phyloP scores from a whole-genome alignment of 2,329 filamentous ascomycete species.

The Alternaria sp. region DNA sequence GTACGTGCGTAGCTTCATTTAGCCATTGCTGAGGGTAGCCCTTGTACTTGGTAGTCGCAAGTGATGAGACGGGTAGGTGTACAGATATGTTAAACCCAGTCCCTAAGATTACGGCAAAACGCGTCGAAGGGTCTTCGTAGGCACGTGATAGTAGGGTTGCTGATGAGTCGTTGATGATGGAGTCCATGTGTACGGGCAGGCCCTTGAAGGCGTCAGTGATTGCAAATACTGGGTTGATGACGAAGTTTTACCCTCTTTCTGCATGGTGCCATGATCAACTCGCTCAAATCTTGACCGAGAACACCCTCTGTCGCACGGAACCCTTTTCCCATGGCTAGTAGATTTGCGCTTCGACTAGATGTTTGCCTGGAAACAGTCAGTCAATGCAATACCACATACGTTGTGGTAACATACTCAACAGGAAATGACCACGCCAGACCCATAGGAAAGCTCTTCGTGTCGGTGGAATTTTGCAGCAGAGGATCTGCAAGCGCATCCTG shows the following conservation, averaged over 20 bases:
- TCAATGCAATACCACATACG: neutral
- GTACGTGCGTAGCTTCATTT: slow-evolving; percentile 63
- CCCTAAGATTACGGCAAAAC: slow-evolving; percentile 68
- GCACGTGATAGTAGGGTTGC: slow-evolving; percentile 67
- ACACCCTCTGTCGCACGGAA: slow-evolving; percentile 66
- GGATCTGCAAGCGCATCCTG: slow-evolving; percentile 57
- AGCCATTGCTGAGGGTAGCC: slow-evolving; percentile 62
- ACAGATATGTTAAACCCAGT: slow-evolving; percentile 71
- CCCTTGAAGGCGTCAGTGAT: slow-evolving; percentile 40
- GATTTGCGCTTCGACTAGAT: slow-evolving; percentile 61
- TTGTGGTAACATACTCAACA: slow-evolving; percentile 55
- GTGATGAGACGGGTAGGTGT: slow-evolving; percentile 62
- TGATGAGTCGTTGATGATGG: slow-evolving; percentile 69
- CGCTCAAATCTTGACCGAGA: slow-evolving; percentile 64
- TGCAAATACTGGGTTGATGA: neutral
- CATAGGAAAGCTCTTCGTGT: slow-evolving; percentile 57
- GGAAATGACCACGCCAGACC: slow-evolving; percentile 72
- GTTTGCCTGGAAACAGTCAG: slow-evolving; percentile 56
- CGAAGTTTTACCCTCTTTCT: slow-evolving; percentile 50
- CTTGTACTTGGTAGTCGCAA: slow-evolving; percentile 64
- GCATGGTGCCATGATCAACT: slow-evolving; percentile 66
- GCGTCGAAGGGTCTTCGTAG: slow-evolving; percentile 65
- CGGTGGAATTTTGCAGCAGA: slow-evolving; percentile 47
- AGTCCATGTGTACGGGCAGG: slow-evolving; percentile 65
- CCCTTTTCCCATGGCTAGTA: slow-evolving; percentile 70